These are phyloP conservation scores for Apostasia shenzhenica DNA, from an alignment of 106 monocot species.

Conservation along the genomic window DNA sequence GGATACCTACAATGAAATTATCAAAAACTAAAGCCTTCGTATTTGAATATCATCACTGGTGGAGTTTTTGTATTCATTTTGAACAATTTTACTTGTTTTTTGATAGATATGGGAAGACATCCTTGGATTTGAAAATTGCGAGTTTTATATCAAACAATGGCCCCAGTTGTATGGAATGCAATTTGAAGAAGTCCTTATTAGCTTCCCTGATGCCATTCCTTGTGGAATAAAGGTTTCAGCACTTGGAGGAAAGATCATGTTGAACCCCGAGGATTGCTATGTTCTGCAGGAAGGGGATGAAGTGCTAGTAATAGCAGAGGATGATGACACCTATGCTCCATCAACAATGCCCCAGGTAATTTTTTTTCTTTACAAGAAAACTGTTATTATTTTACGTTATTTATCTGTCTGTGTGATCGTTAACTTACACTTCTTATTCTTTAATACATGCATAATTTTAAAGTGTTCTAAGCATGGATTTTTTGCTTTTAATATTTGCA, in stretches of 20 bases:
- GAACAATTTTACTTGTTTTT: background rate
- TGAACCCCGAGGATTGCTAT: constrained; percentile 63
- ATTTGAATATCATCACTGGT: too few relatives aligned
- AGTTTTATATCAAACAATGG: constrained; percentile 72
- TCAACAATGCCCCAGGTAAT: constrained; percentile 34
- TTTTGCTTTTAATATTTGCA: too few relatives aligned
- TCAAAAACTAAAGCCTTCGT: too few relatives aligned
- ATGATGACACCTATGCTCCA: constrained; percentile 71
- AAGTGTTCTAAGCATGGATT: too few relatives aligned
- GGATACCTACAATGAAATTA: too few relatives aligned
- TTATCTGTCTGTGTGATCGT: background rate
- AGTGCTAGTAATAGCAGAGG: constrained; percentile 67
- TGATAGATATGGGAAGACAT: constrained; percentile 74
- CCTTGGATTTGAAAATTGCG: constrained; percentile 74
- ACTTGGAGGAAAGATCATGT: constrained; percentile 53
- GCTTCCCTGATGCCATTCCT: constrained; percentile 71
- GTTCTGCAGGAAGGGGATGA: constrained; percentile 68
- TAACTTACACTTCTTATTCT: too few relatives aligned
- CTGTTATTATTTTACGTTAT: background rate
- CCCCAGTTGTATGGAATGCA: constrained; percentile 56
- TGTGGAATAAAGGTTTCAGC: constrained; percentile 60
- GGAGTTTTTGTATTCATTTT: too few relatives aligned
- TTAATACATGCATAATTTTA: too few relatives aligned
- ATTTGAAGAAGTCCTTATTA: constrained; percentile 61
- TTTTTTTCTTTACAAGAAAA: constrained; percentile 9